Conservation (phyloP, 192 early-diverging fungal genomes). For the Phlyctochytrium planicorne region DNA sequence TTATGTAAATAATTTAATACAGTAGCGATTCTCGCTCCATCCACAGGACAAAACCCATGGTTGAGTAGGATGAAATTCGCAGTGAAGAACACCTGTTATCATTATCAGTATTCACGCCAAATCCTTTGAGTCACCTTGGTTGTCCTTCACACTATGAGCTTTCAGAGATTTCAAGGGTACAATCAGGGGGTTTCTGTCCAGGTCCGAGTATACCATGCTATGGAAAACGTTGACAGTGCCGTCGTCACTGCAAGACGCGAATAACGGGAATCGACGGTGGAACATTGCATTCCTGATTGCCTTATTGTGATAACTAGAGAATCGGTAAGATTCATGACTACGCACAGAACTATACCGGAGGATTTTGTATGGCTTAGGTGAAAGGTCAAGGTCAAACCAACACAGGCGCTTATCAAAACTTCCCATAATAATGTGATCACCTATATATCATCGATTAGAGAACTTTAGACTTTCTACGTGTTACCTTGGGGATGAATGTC, state of each 20-base stretch:
- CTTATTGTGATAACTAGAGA: slow-evolving; percentile 73
- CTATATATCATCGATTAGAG: slow-evolving; percentile 19
- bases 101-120: slow-evolving; percentile 1
- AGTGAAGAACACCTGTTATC: slow-evolving; percentile 69
- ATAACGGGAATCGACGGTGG: slow-evolving; percentile 87
- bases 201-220: slow-evolving; percentile 95
- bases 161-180: slow-evolving; percentile 95
- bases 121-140: slow-evolving; percentile 54
- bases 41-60: slow-evolving; percentile 96
- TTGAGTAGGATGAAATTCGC: slow-evolving; percentile 93
- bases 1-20: slow-evolving; percentile 21
- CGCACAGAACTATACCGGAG: slow-evolving; percentile 54
- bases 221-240: slow-evolving; percentile 95
- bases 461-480: neutral
- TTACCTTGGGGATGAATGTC: slow-evolving; percentile 88
- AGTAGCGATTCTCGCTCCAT: neutral
- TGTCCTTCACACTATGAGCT: slow-evolving; percentile 72
- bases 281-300: slow-evolving; percentile 87
- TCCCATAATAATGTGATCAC: slow-evolving; percentile 93
- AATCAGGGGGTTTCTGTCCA: slow-evolving; percentile 95
- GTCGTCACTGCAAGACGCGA: slow-evolving; percentile 91
- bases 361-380: slow-evolving; percentile 88
- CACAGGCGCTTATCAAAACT: slow-evolving; percentile 92
- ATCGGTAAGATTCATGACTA: neutral
- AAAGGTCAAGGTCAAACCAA: slow-evolving; percentile 98